Percentiles rank a stretch among this genome's conserved stretches.
Conservation (phyloP, 352 stramenopile species). For the Globisporangium perplexum region DNA sequence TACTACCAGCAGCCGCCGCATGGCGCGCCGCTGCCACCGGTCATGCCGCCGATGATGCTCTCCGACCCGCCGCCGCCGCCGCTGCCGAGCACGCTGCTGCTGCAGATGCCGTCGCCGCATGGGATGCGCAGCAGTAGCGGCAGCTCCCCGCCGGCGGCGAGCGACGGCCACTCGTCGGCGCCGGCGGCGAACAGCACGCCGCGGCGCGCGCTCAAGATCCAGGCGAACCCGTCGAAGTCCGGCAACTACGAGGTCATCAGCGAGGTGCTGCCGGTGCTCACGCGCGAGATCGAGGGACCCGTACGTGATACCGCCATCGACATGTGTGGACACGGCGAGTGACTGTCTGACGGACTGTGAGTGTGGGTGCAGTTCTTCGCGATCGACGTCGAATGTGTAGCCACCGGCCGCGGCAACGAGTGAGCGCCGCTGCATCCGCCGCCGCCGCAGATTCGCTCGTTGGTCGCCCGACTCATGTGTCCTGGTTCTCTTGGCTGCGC, state of each 20-base stretch:
- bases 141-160: constrained; percentile 16
- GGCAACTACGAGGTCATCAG: constrained; percentile 66
- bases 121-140: not conserved
- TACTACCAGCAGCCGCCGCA: constrained; percentile 11
- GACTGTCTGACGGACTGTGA: constrained; percentile 3
- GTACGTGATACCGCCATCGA: constrained; percentile 22
- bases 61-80: constrained; percentile 11
- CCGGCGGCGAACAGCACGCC: constrained; percentile 5
- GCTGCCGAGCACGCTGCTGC: not conserved
- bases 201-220: constrained; percentile 48
- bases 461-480: not conserved
- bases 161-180: constrained; percentile 3
- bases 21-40: constrained; percentile 13
- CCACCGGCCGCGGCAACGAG: constrained; percentile 75
- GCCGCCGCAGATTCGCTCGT: not conserved
- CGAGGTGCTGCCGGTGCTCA: constrained; percentile 70
- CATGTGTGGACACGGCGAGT: too few relatives aligned
- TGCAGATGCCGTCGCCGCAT: constrained; percentile 10
- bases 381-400: constrained; percentile 93
- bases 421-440: constrained; percentile 13
- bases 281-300: constrained; percentile 70
- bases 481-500: not conserved
- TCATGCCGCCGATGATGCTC: constrained; percentile 26
- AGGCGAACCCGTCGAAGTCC: constrained; percentile 60
- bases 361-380: constrained; percentile 68